phyloP scores from a whole-genome alignment of 1,139 yeast species.

The Blastobotrys proliferans region DNA sequence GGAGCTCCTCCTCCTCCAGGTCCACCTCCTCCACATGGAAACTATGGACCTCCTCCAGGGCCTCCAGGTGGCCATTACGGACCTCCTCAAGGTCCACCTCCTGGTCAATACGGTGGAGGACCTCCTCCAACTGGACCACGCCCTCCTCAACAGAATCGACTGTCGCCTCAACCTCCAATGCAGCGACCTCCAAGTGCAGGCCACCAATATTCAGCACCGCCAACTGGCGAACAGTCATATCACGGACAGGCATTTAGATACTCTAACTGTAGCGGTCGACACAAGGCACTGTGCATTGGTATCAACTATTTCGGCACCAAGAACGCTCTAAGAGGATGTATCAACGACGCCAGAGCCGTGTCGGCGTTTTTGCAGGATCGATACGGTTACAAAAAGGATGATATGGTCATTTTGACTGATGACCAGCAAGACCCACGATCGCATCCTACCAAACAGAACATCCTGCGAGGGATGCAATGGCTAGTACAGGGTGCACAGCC shows the following conservation, averaged over 20 bases:
- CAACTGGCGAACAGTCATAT: slow-evolving; percentile 7
- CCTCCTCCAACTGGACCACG: slow-evolving; percentile 26
- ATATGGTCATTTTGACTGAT: slow-evolving; percentile 81
- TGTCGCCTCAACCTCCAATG: slow-evolving; percentile 27
- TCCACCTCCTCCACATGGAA: too few species aligned
- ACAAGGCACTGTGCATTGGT: slow-evolving; percentile 82
- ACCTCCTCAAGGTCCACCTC: slow-evolving; percentile 26
- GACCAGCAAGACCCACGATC: slow-evolving; percentile 61
- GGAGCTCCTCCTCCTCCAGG: slow-evolving; percentile 19
- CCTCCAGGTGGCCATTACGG: slow-evolving; percentile 11
- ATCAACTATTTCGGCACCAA: slow-evolving; percentile 79
- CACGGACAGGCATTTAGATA: slow-evolving; percentile 48
- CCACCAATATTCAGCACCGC: slow-evolving; percentile 6
- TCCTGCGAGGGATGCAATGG: slow-evolving; percentile 88
- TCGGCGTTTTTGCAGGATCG: slow-evolving; percentile 38
- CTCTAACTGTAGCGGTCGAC: slow-evolving; percentile 69
- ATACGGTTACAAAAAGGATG: slow-evolving; percentile 68
- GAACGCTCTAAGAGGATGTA: slow-evolving; percentile 76
- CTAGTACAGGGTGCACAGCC: slow-evolving; percentile 76
- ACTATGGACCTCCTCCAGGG: slow-evolving; percentile 5
- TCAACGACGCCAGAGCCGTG: slow-evolving; percentile 51
- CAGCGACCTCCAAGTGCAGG: slow-evolving; percentile 29
- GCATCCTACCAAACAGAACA: slow-evolving; percentile 74
- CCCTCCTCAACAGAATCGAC: slow-evolving; percentile 25
- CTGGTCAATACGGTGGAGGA: slow-evolving; percentile 24